Evolutionary conservation across 2,329 filamentous ascomycete genomes (phyloP).

Genomic region (Moelleriella libera): DNA sequence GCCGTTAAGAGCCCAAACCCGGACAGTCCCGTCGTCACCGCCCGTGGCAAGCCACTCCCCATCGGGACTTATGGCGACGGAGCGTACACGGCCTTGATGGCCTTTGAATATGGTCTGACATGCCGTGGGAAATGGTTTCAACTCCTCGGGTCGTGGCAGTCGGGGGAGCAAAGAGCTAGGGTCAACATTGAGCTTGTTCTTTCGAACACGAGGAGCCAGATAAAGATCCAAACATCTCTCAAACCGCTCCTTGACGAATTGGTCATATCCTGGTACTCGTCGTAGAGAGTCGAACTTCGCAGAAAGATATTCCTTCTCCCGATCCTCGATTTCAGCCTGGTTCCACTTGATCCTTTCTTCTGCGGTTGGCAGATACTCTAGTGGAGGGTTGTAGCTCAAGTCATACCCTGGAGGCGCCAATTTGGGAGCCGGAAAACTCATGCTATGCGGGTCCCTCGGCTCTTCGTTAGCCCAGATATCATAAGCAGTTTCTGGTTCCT

Average conservation of each 20-base stretch:
- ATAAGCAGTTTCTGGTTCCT: slow-evolving; percentile 59
- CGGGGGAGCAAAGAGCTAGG: slow-evolving; percentile 86
- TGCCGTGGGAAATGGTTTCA: slow-evolving; percentile 87
- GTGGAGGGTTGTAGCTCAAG: slow-evolving; percentile 89
- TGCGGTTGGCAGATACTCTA: slow-evolving; percentile 80
- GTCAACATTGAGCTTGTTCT: slow-evolving; percentile 94
- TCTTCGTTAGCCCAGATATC: slow-evolving; percentile 94
- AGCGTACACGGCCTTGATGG: slow-evolving; percentile 77
- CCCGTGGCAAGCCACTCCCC: slow-evolving; percentile 81
- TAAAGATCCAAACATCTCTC: slow-evolving; percentile 93
- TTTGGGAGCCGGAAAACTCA: slow-evolving; percentile 93
- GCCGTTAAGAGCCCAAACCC: slow-evolving; percentile 84
- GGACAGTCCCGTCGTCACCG: slow-evolving; percentile 84
- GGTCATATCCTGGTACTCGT: slow-evolving; percentile 81
- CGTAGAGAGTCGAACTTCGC: slow-evolving; percentile 71
- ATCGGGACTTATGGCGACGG: slow-evolving; percentile 70
- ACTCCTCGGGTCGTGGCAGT: slow-evolving; percentile 79
- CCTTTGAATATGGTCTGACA: slow-evolving; percentile 79
- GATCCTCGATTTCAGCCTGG: slow-evolving; percentile 73
- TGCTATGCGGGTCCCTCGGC: slow-evolving; percentile 67
- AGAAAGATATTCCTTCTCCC: slow-evolving; percentile 79
- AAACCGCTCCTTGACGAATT: slow-evolving; percentile 89
- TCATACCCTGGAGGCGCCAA: slow-evolving; percentile 86
- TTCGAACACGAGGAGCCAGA: slow-evolving; percentile 77
- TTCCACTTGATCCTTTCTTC: slow-evolving; percentile 80